Base-by-base conservation (phyloP, 352 stramenopile species). In the Phytopythium boreale region DNA sequence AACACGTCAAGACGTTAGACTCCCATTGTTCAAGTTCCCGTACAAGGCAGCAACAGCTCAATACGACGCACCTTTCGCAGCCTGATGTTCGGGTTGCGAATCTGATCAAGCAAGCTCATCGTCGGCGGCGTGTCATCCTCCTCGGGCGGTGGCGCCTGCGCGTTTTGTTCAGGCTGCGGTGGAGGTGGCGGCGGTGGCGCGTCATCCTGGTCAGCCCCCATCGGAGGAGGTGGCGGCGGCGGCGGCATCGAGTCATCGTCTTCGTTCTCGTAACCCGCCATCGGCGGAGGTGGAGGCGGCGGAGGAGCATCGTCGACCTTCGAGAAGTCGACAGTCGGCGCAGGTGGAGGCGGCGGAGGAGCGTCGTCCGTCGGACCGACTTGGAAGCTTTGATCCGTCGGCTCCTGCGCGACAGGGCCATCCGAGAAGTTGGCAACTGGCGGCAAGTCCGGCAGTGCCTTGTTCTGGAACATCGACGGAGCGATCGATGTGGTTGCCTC, bases 381-480 rank as follows among this genome's bases (percentile, higher is more conserved):
- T 31, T 80, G 70, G n/a, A 80, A 75, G 24, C 66, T 79, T n/a
- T 79, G 73, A 26, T 87, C 68, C 22, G 65, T 64, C 10, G 84
- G 85, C 58, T 96, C 84, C 26, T 82, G 66, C 4, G 84, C 87
- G 4, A 76, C 76, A 10, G 87, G 87, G 2, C 72, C 87, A 17
- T 92, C 74, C 17, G 74, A 72, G 67, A 96, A 96, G 37, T 70
- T 82, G 0, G 80, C 76, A 3, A 91, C 72, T 0, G 77, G 50
- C 31, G 87, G 84, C 2, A 94, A 39, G 57, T 96, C 87, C 15
- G 83, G 82, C 31, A 94, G 68, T 26, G 75, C 66, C 62, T 93
- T 92, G 71, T 92, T 81, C 63, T 95, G 87, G 61, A 92, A 95
- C 61, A 90, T 70, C 7, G 87, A 96, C 39, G 87, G 87, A 39